Evolutionary conservation across 2,329 filamentous ascomycete genomes (phyloP), one percentile per base, ranked within the genome.

Genomic region (Claviceps humidiphila): DNA sequence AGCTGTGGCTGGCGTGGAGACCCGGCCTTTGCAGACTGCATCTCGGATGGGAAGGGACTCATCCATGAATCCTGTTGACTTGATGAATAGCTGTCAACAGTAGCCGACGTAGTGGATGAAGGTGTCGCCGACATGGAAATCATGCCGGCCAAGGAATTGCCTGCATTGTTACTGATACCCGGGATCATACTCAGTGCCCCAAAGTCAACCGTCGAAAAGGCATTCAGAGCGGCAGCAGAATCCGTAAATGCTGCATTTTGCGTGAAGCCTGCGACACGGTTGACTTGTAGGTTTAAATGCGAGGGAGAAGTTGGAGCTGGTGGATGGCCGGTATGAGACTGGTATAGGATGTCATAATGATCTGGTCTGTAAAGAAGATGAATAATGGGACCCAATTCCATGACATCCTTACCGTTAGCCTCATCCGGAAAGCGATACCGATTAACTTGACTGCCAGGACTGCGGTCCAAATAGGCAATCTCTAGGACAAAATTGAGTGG

Each of bases 271-370:
- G 68, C 65, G 9, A 74, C 76, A 24, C 76, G 70, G 59, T 81
- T 72, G 46, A 84, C 75, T 57, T 80, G 77, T 45, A 82, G 22
- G 13, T 24, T 40, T 4, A 51, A 13, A 11, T 49, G 51, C 3
- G 49, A 22, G 24, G 54, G n/a, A 37, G 49, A 24, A 16, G 54
- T 54, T 24, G 67, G 59, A 13, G 66, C 56, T 1, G 66, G 63
- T 11, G 61, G 45, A 17, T 51, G 37, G 62, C 46, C 40, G 9
- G 47, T 13, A 1, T 54, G 61, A 52, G 75, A 72, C 64, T 81
- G 83, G 73, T 98, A 98, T 38, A 97, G 76, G 55, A 98, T 83
- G 67, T 97, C 93, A 67, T 97, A 98, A 68, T 97, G 93, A 55
- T 88, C 89, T 43, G 73, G 94, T 64, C 72, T 82, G 77, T 71